Base-by-base conservation (phyloP, 306 rosid species). In the Lathyrus oleraceus region DNA sequence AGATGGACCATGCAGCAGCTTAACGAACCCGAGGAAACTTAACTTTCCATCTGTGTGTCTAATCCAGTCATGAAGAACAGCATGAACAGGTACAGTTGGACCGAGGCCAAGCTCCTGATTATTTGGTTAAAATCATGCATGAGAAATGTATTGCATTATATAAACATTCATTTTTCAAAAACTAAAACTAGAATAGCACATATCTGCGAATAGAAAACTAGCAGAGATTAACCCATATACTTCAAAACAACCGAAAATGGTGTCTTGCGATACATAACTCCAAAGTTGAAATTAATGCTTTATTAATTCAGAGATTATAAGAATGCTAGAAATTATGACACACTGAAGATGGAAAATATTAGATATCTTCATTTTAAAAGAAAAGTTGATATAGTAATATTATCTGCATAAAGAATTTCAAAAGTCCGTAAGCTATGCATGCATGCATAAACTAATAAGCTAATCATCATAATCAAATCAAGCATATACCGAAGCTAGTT, bases 41-140 rank as follows among this genome's bases (percentile, higher is more conserved):
- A 92, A 77, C 80, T 89, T 92, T 67, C 98, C 96, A 73, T 92
- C 96, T 0, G 88, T 86, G 82, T 87, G 98, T 81, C 98, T 76
- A 73, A 92, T 88, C 98, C 98, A 92, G 76, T 92, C 98, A 19
- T 89, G 95, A 75, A 92, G 95, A 80, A 92, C 95, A 2, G 92
- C 84, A 72, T 92, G 96, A 78, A 92, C 89, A 13, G 98, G 98
- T 49, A 89, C 96, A 8, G 95, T 79, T 52, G 96, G 96, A 65
- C 98, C 84, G 5, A 92, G 91, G 25, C 98, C 91, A 73, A 92
- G 95, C 79, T 92, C 98, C 98, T 92, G 91, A 45, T 65, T 79
- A 61, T 62, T 59, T 53, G 60, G 70, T 62, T n/a, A 59, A 65
- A 36, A 59, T 53, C 76, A 77, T 38, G 23, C 35, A 81, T 86